Evolutionary conservation across 2,329 filamentous ascomycete genomes (phyloP), one percentile per base, ranked within the genome.

Genomic region (Sporothrix curviconia): DNA sequence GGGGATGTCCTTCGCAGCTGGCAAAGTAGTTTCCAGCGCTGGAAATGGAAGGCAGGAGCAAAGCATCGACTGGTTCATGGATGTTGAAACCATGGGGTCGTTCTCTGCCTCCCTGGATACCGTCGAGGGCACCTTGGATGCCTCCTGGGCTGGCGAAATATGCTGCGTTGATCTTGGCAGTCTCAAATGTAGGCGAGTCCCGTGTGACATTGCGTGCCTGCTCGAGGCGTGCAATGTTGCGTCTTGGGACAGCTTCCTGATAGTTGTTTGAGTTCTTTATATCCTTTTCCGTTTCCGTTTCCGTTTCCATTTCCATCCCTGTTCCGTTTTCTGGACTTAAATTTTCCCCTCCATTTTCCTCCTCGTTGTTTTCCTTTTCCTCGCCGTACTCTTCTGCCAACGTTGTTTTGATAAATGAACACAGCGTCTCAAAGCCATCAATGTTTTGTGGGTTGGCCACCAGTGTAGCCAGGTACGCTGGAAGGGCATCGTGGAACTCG

Each of bases 251-350:
- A 1, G 87, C 71, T 0, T 78, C 72, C 2, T 66, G 63, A n/a
- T 4, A 40, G 2, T 22, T 63, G 22, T 24, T 39, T n/a, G n/a
- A n/a, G n/a, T n/a, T n/a, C n/a, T n/a, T n/a, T n/a, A n/a, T n/a
- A n/a, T n/a, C n/a, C n/a, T n/a, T n/a, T n/a, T n/a, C n/a, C n/a
- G n/a, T n/a, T n/a, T n/a, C n/a, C n/a, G n/a, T n/a, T n/a, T n/a
- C n/a, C n/a, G n/a, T n/a, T n/a, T n/a, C n/a, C n/a, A n/a, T n/a
- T n/a, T n/a, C n/a, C n/a, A n/a, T n/a, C n/a, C n/a, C n/a, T n/a
- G n/a, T 2, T 37, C n/a, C 1, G 55, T 86, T 80, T 78, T 82
- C 87, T 83, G n/a, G n/a, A n/a, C 86, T 68, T 87, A 75, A n/a
- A 82, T 75, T 49, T 22, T 30, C 17, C 30, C 8, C 1, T 36